Percentiles rank a stretch among this genome's conserved stretches.
phyloP scores from a whole-genome alignment of 331 rosid species.

The Pyrus hybrid region DNA sequence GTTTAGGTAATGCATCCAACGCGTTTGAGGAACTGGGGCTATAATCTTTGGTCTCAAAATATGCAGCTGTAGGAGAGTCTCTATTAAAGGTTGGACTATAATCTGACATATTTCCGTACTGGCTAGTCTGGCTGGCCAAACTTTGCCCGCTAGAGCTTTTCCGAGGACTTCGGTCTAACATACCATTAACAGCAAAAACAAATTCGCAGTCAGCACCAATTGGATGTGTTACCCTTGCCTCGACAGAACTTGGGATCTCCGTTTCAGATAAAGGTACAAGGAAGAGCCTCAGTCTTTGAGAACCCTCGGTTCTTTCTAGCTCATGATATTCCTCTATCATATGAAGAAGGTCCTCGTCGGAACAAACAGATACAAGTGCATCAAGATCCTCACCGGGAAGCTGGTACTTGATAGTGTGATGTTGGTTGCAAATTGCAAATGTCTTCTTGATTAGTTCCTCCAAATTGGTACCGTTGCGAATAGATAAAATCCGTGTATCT shows the following conservation, averaged over 20 bases:
- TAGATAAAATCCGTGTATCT: constrained; percentile 76
- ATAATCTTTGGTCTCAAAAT: constrained; percentile 41
- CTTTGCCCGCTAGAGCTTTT: constrained; percentile 48
- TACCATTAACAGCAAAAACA: constrained; percentile 74
- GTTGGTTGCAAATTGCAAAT: constrained; percentile 50
- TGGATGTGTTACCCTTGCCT: constrained; percentile 45
- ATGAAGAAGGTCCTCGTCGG: constrained; percentile 89
- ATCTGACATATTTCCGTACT: constrained; percentile 47
- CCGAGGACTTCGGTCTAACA: constrained; percentile 50
- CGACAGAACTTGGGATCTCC: constrained; percentile 53
- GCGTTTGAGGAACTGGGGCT: constrained; percentile 35
- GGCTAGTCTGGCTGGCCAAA: constrained; percentile 49
- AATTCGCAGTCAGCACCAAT: constrained; percentile 54
- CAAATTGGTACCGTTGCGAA: constrained; percentile 38
- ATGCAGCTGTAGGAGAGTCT: constrained; percentile 40
- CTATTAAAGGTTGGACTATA: constrained; percentile 42
- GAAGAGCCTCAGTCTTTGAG: constrained; percentile 75
- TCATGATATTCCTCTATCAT: constrained; percentile 84
- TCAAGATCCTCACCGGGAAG: constrained; percentile 98
- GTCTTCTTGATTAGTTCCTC: constrained; percentile 69
- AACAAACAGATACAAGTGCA: constrained; percentile 90
- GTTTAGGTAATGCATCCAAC: constrained; percentile 29
- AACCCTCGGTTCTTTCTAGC: constrained; percentile 63
- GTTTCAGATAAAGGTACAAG: constrained; percentile 65
- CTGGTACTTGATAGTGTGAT: constrained; percentile 80